phyloP scores from a whole-genome alignment of 352 stramenopile species.

The Phytophthora melonis region DNA sequence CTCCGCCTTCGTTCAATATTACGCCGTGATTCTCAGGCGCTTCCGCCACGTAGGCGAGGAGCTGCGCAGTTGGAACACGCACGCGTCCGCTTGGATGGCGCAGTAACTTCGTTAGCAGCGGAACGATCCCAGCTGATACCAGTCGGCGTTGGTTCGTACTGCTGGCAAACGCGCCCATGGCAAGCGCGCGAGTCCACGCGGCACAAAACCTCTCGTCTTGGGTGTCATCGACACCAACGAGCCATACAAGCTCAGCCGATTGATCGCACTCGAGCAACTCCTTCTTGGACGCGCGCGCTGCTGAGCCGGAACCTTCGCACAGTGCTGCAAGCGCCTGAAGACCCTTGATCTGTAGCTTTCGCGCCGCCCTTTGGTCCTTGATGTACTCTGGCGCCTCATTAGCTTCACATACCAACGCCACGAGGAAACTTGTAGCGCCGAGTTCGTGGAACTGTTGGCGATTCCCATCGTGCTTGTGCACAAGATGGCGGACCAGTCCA shows the following conservation, averaged over 20 bases:
- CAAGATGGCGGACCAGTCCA: conserved; percentile 62
- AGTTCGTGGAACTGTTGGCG: conserved; percentile 62
- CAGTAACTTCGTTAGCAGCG: conserved; percentile 51
- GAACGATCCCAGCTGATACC: conserved; percentile 45
- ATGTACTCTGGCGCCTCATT: conserved; percentile 1
- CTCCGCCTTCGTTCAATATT: conserved; percentile 55
- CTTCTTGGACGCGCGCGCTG: conserved; percentile 58
- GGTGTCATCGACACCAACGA: conserved; percentile 33
- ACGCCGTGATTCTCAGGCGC: conserved; percentile 53
- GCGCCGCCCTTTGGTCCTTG: not conserved
- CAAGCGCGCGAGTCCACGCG: conserved; percentile 58
- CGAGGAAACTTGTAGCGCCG: conserved; percentile 50
- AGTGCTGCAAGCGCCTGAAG: conserved; percentile 66
- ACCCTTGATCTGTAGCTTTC: conserved; percentile 59
- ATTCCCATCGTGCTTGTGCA: conserved; percentile 56
- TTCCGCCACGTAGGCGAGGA: conserved; percentile 61
- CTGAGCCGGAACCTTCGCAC: conserved; percentile 37
- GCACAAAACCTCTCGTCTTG: conserved; percentile 46
- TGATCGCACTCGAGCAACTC: conserved; percentile 68
- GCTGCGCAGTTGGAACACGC: conserved; percentile 45
- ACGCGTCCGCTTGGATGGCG: conserved; percentile 23
- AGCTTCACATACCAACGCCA: conserved; percentile 33
- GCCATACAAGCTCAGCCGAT: conserved; percentile 42
- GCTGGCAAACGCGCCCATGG: conserved; percentile 50
- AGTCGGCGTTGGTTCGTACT: conserved; percentile 63